Conservation (phyloP, 495 filamentous ascomycete species). For the Xylaria palmicola region DNA sequence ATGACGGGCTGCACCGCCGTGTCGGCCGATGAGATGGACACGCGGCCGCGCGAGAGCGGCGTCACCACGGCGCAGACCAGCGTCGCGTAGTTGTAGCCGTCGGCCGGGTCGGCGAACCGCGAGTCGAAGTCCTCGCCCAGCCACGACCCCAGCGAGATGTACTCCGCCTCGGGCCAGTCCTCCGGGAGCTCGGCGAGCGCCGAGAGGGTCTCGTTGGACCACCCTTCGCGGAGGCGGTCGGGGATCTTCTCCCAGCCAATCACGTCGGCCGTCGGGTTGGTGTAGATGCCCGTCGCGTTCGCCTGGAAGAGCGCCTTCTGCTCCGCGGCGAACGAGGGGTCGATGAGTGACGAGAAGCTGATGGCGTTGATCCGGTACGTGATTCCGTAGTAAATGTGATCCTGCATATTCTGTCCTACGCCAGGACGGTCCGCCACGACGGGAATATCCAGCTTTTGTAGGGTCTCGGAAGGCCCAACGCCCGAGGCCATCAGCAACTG, state of each 20-base stretch:
- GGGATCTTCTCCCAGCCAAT: conserved; percentile 51
- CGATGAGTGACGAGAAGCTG: conserved; percentile 39
- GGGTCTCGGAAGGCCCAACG: conserved; percentile 21
- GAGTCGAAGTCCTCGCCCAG: conserved; percentile 44
- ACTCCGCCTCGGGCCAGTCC: conserved; percentile 61
- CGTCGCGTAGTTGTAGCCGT: conserved; percentile 28
- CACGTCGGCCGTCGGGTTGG: conserved; percentile 45
- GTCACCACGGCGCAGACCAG: conserved; percentile 42
- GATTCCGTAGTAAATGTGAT: conserved; percentile 41
- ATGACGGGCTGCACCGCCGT: conserved; percentile 49
- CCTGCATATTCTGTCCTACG: conserved; percentile 54
- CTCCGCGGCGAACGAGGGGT: conserved; percentile 32
- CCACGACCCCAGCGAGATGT: conserved; percentile 42
- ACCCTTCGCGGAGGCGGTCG: conserved; percentile 3
- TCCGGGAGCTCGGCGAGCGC: conserved; percentile 43
- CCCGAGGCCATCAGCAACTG: conserved; percentile 51
- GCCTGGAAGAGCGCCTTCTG: conserved; percentile 27
- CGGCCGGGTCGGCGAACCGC: conserved; percentile 8
- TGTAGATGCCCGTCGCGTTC: conserved; percentile 37
- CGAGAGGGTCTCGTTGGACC: conserved; percentile 22
- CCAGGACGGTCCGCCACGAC: conserved; percentile 45
- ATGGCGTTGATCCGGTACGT: conserved; percentile 40
- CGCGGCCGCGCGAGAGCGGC: conserved; percentile 51
- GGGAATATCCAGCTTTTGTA: conserved; percentile 36
- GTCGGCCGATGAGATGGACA: conserved; percentile 48